Base-by-base conservation (phyloP, 495 filamentous ascomycete genomes). In the Sabuloglossum arenarium region DNA sequence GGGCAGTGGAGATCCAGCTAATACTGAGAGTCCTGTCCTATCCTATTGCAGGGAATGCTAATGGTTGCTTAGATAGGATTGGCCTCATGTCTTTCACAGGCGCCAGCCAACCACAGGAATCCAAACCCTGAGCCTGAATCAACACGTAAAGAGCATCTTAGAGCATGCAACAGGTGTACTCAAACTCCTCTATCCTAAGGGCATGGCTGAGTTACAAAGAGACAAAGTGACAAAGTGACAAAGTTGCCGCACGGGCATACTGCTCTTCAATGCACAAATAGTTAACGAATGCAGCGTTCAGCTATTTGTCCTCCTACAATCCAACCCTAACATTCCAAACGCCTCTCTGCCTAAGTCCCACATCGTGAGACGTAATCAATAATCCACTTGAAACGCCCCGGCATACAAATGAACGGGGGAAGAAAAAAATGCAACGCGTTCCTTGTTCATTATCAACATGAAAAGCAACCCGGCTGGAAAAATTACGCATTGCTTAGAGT, bases 361-460 rank as follows among this genome's bases (percentile, higher is more conserved):
- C 24, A 51, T 29, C 47, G 11, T 51, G 47, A 51, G 47, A 23
- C 47, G 47, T 23, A 51, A 23, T 51, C 6, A 4, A 51, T 51
- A 3, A 30, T 14, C 47, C 25, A 27, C 11, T 30, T 51, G 47
- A 51, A 51, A 51, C 47, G 24, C 23, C 28, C 4, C 24, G 24
- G 47, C 47, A 51, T 19, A 27, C 47, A 51, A 3, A 6, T 28
- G 25, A 12, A n/a, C n/a, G n/a, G n/a, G n/a, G n/a, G n/a, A n/a
- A n/a, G n/a, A n/a, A n/a, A n/a, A n/a, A 23, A 51, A 51, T 51
- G 47, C 28, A 51, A 51, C 47, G 47, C 47, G 47, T 51, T 51
- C 47, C 23, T n/a, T 46, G 42, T 19, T 23, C 8, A 46, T 23
- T 51, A 29, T 51, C 28, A 1, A 51, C 14, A 51, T 30, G 47